phyloP scores from a whole-genome alignment of 805 yeast species.

The Barnettozyma sucrosica region DNA sequence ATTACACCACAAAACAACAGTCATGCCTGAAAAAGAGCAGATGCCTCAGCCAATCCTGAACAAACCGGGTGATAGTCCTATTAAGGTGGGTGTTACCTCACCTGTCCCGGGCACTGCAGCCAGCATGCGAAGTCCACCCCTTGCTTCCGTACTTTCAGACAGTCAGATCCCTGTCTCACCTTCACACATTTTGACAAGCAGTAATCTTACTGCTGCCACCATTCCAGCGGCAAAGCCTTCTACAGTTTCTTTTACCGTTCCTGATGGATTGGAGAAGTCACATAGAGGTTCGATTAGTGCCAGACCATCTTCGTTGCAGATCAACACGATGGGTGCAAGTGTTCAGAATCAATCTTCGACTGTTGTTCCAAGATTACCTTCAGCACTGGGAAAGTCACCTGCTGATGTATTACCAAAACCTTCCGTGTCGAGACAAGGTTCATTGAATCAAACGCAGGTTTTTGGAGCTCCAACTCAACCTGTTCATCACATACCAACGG shows the following conservation, averaged over 20 bases:
- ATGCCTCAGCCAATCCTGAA: slow-evolving; percentile 13
- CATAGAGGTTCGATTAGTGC: slow-evolving; percentile 57
- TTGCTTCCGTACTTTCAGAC: not conserved
- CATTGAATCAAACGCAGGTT: slow-evolving; percentile 5
- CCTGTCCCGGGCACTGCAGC: not conserved
- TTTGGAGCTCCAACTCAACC: not conserved
- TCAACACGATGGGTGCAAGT: slow-evolving; percentile 14
- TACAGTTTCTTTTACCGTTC: slow-evolving; percentile 43
- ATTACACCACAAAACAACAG: not conserved
- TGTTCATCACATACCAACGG: not conserved
- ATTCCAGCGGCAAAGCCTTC: slow-evolving; percentile 6
- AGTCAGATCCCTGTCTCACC: slow-evolving; percentile 4
- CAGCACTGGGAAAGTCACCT: slow-evolving; percentile 3
- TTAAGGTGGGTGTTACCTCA: not conserved
- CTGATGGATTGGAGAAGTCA: slow-evolving; percentile 35
- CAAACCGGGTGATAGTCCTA: slow-evolving; percentile 9
- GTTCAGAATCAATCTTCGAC: slow-evolving; percentile 14
- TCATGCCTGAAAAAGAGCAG: slow-evolving; percentile 4
- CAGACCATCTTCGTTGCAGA: slow-evolving; percentile 39
- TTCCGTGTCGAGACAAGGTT: slow-evolving; percentile 14
- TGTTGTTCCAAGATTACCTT: slow-evolving; percentile 10
- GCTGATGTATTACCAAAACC: not conserved
- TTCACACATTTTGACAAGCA: slow-evolving; percentile 1
- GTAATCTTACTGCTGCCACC: not conserved
- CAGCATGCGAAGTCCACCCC: not conserved